Evolutionary conservation across 176 grass and related monocot species (phyloP).

Genomic region (Eleusine coracana): DNA sequence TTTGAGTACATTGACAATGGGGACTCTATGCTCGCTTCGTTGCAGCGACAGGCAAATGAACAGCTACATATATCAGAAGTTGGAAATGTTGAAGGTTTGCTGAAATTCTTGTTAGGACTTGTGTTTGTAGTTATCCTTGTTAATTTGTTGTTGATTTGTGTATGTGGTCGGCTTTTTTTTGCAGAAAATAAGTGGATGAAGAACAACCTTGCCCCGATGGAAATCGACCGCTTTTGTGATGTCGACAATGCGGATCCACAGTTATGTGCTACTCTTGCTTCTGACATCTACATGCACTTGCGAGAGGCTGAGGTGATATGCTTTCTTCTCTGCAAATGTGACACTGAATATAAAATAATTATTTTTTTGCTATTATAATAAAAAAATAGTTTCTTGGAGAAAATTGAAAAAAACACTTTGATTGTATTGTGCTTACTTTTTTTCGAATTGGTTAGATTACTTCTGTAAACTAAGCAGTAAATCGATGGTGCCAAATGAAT

Average conservation of each 20-base stretch:
- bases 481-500: not conserved
- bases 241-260: conserved; percentile 82
- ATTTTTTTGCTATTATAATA: not conserved
- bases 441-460: not conserved
- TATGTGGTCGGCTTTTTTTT: conserved; percentile 7
- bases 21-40: conserved; percentile 62
- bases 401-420: not conserved
- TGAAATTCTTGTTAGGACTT: conserved; percentile 4
- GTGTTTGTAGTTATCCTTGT: not conserved
- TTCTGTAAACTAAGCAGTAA: not conserved
- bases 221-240: conserved; percentile 60
- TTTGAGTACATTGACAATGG: conserved; percentile 93
- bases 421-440: not conserved
- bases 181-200: conserved; percentile 63
- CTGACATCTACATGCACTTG: conserved; percentile 90
- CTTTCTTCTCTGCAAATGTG: conserved; percentile 8
- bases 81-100: conserved; percentile 55
- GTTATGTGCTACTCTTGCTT: conserved; percentile 86
- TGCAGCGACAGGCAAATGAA: conserved; percentile 72
- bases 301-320: conserved; percentile 77
- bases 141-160: conserved; percentile 15
- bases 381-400: not conserved
- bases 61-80: conserved; percentile 78
- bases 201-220: conserved; percentile 57
- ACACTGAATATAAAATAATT: not conserved